Evolutionary conservation across 2,329 filamentous ascomycete species (phyloP), one percentile per base, ranked within the genome.

Genomic region (Gyromitra esculenta): DNA sequence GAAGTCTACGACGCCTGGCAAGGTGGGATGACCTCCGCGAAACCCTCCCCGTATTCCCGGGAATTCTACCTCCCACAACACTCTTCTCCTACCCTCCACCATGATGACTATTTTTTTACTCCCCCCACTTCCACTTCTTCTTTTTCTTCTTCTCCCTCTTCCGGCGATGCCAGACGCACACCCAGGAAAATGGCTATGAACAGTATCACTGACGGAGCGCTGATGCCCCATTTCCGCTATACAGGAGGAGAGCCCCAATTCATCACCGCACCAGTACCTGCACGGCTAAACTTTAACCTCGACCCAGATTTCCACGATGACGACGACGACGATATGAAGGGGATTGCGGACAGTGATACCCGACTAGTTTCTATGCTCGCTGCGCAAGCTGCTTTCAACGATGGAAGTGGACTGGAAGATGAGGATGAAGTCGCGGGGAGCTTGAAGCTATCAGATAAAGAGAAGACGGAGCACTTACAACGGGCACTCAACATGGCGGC

Each of bases 1-100:
- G 96, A 98, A 86, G 93, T 97, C 86, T 99, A 98, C 84, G 96
- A 99, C 88, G 96, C 93, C 80, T 99, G 96, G 96, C 94, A 98
- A 90, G 95, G 95, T 91, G 83, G 82, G 87, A 78, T 85, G 75
- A 75, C 69, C 69, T 73, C 71, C 73, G 63, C 76, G 76, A 69
- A 75, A 76, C 76, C 75, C 56, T 70, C 67, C 68, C 50, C 72
- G 45, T 62, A 75, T 45, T 72, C 69, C 35, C 60, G 69, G 59
- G 69, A 72, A 45, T 75, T 64, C 48, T 64, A 69, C 25, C 65
- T 62, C 21, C 70, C 70, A 18, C 62, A 56, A 50, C 37, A 67
- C n/a, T 39, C 25, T 25, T 13, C 59, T 25, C 31, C 57, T 56
- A 39, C 45, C 18, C 37, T 45, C 56, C 41, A 50, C 60, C 37